Base-by-base conservation (phyloP, 2,329 filamentous ascomycete genomes). In the Fusarium clavum region DNA sequence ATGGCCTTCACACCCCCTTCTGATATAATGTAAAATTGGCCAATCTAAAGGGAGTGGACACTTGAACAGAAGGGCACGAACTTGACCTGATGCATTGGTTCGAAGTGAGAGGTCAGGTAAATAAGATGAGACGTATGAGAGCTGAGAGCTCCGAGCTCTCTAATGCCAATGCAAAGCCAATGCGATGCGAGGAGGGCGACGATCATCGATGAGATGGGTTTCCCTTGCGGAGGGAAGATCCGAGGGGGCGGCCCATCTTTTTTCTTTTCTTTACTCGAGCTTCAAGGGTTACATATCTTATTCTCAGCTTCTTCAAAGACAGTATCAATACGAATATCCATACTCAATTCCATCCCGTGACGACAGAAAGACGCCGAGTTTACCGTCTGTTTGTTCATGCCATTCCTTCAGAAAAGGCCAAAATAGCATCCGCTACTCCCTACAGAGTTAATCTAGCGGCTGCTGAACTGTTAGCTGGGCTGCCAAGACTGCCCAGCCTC, bases 211-310 rank as follows among this genome's bases (percentile, higher is more conserved):
- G 16, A 16, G 34, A 67, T n/a, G 16, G 34, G 34, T 38, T 38
- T 72, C 45, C 61, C 57, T 58, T 58, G 57, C 53, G 72, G 66
- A 73, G 55, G 67, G 66, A 61, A 67, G 70, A 74, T 75, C 72
- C 68, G 48, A 53, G 54, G 54, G 27, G 18, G 34, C 10, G 61
- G 47, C 30, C 63, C 46, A 64, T 60, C 38, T 41, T 38, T 41
- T 40, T 56, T 16, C 10, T 38, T 38, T 18, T 18, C 10, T 9
- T 38, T 38, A 38, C 48, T 43, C 24, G 13, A 38, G 41, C 32
- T 46, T 32, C 30, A 38, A 38, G 34, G n/a, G 34, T 38, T 38
- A 38, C 18, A 5, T 18, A 38, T 38, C 34, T 38, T 9, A 11
- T 11, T 27, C 25, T 27, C 34, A n/a, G 34, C 34, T 38, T 38